Base-by-base conservation (phyloP, 1,284 basidiomycete genomes). In the Trametes polyzona region DNA sequence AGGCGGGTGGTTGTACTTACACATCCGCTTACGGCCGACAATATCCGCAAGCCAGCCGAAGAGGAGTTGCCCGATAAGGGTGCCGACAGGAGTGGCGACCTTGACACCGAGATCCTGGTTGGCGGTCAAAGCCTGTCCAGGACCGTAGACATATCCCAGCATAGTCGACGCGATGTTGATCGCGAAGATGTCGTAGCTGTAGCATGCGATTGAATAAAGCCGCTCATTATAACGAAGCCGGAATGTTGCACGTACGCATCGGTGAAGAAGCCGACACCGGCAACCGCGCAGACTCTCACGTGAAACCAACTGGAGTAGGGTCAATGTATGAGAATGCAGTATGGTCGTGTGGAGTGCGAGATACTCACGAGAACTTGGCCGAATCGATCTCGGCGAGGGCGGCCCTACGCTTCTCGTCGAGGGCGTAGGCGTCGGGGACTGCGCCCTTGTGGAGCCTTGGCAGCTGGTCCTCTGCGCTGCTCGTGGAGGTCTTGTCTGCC, bases 201-300 rank as follows among this genome's bases (percentile, higher is more conserved):
- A 11, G 41, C 21, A 14, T 16, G 8, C 29, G 16, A 7, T 14
- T 47, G 11, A 23, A 16, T 14, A n/a, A n/a, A 16, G 42, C 26
- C 19, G 11, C 5, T n/a, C 5, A 35, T n/a, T 10, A 43, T 32
- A 12, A 19, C 14, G 26, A 10, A n/a, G 19, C 16, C 44, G 58
- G 27, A 42, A 47, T 4, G 24, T 21, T 8, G 17, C 8, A 43
- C 42, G 24, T 30, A 90, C 81, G 88, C 88, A 73, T 91, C 90
- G 39, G 90, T 91, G 76, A 92, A 93, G 78, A 93, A 92, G 32
- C 90, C 91, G 11, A 88, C 86, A 61, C 90, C 88, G 1, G 90
- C 88, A 4, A 92, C 87, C 46, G 87, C 61, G 68, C 82, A 84
- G 52, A 92, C 81, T 69, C 88, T 90, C 44, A 85, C 79, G 67